These are phyloP conservation scores for Coffea eugenioides DNA, from an alignment of 257 asterid species.

Conservation along the genomic window DNA sequence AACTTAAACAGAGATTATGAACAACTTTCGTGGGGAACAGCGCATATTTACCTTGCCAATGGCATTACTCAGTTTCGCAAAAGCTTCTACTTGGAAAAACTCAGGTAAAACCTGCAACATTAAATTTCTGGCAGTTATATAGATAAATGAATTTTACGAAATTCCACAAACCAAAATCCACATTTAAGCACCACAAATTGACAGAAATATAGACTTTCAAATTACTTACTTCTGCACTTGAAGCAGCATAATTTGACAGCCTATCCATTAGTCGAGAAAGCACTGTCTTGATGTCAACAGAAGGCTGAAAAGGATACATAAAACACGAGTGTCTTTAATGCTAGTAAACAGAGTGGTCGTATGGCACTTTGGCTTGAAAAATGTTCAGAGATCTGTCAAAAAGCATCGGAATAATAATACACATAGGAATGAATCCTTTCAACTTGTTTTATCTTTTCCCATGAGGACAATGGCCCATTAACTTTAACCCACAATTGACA, in stretches of 20 bases:
- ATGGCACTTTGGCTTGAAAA: background rate
- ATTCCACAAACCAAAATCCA: conserved; percentile 1
- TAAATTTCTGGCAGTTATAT: conserved; percentile 33
- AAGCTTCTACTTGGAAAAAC: conserved; percentile 98
- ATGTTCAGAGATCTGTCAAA: background rate
- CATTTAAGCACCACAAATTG: background rate
- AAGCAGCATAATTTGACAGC: conserved; percentile 97
- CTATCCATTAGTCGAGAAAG: conserved; percentile 97
- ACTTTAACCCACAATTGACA: background rate
- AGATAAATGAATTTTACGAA: background rate
- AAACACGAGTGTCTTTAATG: conserved; percentile 6
- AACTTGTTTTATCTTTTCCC: background rate
- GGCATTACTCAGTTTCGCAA: conserved; percentile 80
- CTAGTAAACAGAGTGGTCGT: background rate
- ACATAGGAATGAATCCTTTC: background rate
- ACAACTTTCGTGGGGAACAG: background rate
- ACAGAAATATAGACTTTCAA: background rate
- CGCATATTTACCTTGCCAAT: conserved; percentile 74
- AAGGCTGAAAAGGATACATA: conserved; percentile 53
- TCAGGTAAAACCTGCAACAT: conserved; percentile 86
- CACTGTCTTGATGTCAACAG: conserved; percentile 93
- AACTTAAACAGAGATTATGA: too few species aligned
- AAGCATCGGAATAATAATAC: background rate
- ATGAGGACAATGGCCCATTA: background rate
- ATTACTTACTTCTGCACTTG: conserved; percentile 77